These are phyloP conservation scores for Simplicillium aogashimaense DNA, from an alignment of 2,329 filamentous ascomycete genomes.

Conservation along the genomic window DNA sequence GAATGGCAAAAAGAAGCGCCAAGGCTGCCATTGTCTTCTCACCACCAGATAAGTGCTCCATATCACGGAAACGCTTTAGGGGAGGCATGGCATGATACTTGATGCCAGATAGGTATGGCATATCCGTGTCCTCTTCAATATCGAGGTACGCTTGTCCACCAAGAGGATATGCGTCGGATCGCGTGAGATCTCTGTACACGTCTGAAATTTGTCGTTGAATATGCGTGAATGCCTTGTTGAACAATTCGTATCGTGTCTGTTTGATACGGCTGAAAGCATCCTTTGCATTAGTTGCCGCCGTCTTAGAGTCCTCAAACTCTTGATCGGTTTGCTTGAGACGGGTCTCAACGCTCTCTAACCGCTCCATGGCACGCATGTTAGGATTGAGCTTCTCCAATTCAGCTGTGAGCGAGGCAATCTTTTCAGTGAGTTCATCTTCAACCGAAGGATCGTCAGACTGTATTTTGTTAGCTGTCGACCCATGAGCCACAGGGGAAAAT, in stretches of 20 bases:
- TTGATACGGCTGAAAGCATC: slow-evolving; percentile 79
- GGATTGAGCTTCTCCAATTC: slow-evolving; percentile 93
- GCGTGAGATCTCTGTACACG: slow-evolving; percentile 92
- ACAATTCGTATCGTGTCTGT: slow-evolving; percentile 74
- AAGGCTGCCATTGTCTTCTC: slow-evolving; percentile 98
- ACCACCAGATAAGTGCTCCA: slow-evolving; percentile 94
- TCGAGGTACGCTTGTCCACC: slow-evolving; percentile 84
- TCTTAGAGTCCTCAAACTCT: slow-evolving; percentile 80
- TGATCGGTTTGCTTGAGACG: slow-evolving; percentile 77
- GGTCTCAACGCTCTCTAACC: slow-evolving; percentile 74
- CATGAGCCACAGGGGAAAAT: background rate
- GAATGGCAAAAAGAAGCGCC: slow-evolving; percentile 92
- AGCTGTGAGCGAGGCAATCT: slow-evolving; percentile 60
- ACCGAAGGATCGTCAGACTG: slow-evolving; percentile 60
- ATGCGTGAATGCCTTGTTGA: slow-evolving; percentile 90
- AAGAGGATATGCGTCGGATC: slow-evolving; percentile 83
- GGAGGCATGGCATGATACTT: slow-evolving; percentile 99
- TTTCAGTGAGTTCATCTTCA: slow-evolving; percentile 69
- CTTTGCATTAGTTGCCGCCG: slow-evolving; percentile 61
- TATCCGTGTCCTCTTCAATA: slow-evolving; percentile 87
- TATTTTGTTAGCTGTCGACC: slow-evolving; percentile 16
- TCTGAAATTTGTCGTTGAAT: slow-evolving; percentile 90
- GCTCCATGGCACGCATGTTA: slow-evolving; percentile 92
- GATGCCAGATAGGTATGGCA: slow-evolving; percentile 89
- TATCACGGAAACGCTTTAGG: slow-evolving; percentile 95